phyloP scores from a whole-genome alignment of 2,329 filamentous ascomycete genomes.

The Cladophialophora chaetospira region DNA sequence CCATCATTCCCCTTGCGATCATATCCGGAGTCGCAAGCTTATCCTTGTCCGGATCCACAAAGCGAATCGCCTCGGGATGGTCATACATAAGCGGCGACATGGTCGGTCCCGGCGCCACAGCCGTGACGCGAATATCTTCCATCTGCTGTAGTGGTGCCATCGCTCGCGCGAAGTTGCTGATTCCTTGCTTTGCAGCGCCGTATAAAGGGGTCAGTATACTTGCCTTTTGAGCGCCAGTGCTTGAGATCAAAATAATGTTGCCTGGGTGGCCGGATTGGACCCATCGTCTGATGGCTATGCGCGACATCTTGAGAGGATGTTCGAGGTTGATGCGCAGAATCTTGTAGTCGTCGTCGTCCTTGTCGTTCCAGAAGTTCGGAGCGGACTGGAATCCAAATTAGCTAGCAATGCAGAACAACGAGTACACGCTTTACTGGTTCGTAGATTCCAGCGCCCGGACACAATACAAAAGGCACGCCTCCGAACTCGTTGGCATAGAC shows the following conservation, averaged over 20 bases:
- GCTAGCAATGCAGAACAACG: background rate
- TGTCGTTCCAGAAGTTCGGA: slow-evolving; percentile 51
- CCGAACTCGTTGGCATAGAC: slow-evolving; percentile 53
- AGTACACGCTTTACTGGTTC: slow-evolving; percentile 40
- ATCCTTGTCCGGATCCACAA: slow-evolving; percentile 15
- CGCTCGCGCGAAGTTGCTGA: slow-evolving; percentile 52
- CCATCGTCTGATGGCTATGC: slow-evolving; percentile 45
- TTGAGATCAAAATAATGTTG: slow-evolving; percentile 49
- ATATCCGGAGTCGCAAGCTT: slow-evolving; percentile 7
- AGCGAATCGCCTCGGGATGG: slow-evolving; percentile 15
- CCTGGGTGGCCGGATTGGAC: background rate
- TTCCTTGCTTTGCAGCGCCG: slow-evolving; percentile 51
- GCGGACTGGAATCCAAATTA: slow-evolving; percentile 35
- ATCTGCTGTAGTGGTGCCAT: slow-evolving; percentile 50
- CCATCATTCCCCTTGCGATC: slow-evolving; percentile 18
- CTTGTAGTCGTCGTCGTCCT: slow-evolving; percentile 47
- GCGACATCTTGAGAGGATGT: slow-evolving; percentile 54
- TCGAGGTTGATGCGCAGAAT: slow-evolving; percentile 53
- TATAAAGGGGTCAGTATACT: slow-evolving; percentile 48
- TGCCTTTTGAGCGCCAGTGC: slow-evolving; percentile 47
- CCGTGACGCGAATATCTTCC: slow-evolving; percentile 59
- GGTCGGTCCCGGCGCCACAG: slow-evolving; percentile 54
- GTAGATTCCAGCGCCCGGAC: slow-evolving; percentile 45
- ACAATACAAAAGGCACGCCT: slow-evolving; percentile 47
- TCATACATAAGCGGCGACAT: slow-evolving; percentile 21